Percentiles rank a stretch among this genome's conserved stretches.
Conservation (phyloP, 2,329 filamentous ascomycete species). For the Botrytis paeoniae region DNA sequence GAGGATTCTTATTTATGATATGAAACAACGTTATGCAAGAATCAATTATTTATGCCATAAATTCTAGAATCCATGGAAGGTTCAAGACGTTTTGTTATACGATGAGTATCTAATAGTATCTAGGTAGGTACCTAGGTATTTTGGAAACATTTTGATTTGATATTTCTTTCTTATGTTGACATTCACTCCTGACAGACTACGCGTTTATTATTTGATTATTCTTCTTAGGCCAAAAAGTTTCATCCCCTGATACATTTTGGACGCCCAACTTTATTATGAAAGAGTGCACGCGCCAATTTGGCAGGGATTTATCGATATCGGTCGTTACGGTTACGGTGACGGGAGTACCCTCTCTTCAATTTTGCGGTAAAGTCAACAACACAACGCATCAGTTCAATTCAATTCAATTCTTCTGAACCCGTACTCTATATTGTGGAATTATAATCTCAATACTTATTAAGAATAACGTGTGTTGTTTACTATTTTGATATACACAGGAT, state of each 20-base stretch:
- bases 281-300: slow-evolving; percentile 3
- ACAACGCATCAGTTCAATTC: slow-evolving; percentile 2
- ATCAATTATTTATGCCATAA: neutral
- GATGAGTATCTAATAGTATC: neutral
- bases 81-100: neutral
- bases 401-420: neutral
- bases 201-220: neutral
- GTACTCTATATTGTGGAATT: neutral
- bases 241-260: neutral
- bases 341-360: neutral
- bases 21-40: neutral
- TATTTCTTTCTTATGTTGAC: neutral
- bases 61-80: neutral
- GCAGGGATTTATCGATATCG: slow-evolving; percentile 3
- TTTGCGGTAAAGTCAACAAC: slow-evolving; percentile 15
- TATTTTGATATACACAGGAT: neutral
- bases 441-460: neutral
- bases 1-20: neutral
- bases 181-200: neutral
- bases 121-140: neutral
- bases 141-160: neutral
- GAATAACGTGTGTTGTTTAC: neutral
- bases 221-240: neutral
- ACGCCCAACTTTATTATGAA: neutral
- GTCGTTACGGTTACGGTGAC: slow-evolving; percentile 15